These are phyloP conservation scores for Aspergillus wentii DNA, from an alignment of 495 filamentous ascomycete species.

Conservation along the genomic window DNA sequence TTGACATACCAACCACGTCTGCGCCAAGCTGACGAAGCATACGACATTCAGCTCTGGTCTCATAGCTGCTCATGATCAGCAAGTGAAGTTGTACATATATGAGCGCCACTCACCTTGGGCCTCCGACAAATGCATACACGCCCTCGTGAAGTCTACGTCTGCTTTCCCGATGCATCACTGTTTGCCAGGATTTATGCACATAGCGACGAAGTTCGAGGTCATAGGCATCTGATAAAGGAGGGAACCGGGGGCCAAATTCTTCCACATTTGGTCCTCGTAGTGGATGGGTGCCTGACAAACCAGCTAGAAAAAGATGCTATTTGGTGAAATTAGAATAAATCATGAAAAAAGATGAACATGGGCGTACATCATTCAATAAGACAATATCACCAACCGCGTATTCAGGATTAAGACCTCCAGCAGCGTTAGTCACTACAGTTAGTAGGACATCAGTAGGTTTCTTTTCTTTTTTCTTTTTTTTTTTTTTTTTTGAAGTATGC, in stretches of 20 bases:
- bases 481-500: too few species aligned
- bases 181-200: slow-evolving; percentile 58
- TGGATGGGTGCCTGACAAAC: slow-evolving; percentile 63
- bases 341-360: slow-evolving; percentile 1
- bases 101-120: slow-evolving; percentile 52
- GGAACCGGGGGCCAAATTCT: slow-evolving; percentile 66
- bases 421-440: slow-evolving; percentile 65
- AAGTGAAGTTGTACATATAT: slow-evolving; percentile 2
- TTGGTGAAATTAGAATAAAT: slow-evolving; percentile 18
- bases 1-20: slow-evolving; percentile 76
- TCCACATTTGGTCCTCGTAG: slow-evolving; percentile 67
- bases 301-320: slow-evolving; percentile 71
- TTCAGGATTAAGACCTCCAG: slow-evolving; percentile 64
- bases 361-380: slow-evolving; percentile 61
- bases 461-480: too few species aligned
- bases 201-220: slow-evolving; percentile 61
- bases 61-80: slow-evolving; percentile 46
- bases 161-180: slow-evolving; percentile 32
- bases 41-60: slow-evolving; percentile 73
- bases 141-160: slow-evolving; percentile 61
- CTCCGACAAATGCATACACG: slow-evolving; percentile 69
- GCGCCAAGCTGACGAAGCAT: slow-evolving; percentile 64
- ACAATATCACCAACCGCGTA: slow-evolving; percentile 72
- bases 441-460: too few species aligned
- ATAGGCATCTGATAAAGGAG: slow-evolving; percentile 71